Percentiles rank a stretch among this genome's conserved stretches.
Conservation (phyloP, 2,329 filamentous ascomycete genomes). For the Trichoderma sp. region DNA sequence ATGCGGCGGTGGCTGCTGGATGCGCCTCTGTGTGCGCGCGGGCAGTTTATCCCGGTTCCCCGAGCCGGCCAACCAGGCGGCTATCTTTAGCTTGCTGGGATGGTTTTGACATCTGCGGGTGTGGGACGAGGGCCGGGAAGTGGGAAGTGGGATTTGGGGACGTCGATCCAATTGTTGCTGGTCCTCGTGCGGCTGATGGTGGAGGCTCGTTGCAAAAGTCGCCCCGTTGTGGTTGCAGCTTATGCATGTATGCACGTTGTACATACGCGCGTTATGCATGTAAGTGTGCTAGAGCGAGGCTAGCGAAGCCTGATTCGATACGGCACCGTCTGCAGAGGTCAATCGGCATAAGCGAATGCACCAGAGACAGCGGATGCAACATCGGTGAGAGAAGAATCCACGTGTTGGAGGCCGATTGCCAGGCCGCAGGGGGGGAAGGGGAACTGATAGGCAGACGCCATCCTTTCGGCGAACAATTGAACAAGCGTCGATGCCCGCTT, state of each 20-base stretch:
- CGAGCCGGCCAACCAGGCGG: slow-evolving; percentile 14
- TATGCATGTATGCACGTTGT: background rate
- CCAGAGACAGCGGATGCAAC: slow-evolving; percentile 11
- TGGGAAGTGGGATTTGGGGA: slow-evolving; percentile 12
- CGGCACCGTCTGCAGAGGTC: background rate
- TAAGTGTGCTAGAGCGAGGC: background rate
- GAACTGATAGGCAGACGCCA: slow-evolving; percentile 6
- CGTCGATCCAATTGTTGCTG: slow-evolving; percentile 10
- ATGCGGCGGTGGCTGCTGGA: background rate
- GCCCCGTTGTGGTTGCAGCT: background rate
- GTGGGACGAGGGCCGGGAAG: slow-evolving; percentile 15
- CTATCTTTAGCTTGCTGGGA: slow-evolving; percentile 18
- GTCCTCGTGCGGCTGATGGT: slow-evolving; percentile 15
- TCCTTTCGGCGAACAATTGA: background rate
- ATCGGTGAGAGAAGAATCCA: slow-evolving; percentile 13
- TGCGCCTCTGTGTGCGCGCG: slow-evolving; percentile 1
- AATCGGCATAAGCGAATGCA: slow-evolving; percentile 9
- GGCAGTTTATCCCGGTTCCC: slow-evolving; percentile 12
- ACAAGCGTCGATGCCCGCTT: background rate
- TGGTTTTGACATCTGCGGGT: slow-evolving; percentile 18
- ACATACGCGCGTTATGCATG: slow-evolving; percentile 2
- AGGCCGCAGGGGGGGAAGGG: background rate
- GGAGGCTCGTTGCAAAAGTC: slow-evolving; percentile 2
- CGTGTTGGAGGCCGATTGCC: slow-evolving; percentile 1
- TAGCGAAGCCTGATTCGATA: slow-evolving; percentile 2